These are phyloP conservation scores for Babjeviella inositovora DNA, from an alignment of 805 yeast genomes.

Conservation along the genomic window DNA sequence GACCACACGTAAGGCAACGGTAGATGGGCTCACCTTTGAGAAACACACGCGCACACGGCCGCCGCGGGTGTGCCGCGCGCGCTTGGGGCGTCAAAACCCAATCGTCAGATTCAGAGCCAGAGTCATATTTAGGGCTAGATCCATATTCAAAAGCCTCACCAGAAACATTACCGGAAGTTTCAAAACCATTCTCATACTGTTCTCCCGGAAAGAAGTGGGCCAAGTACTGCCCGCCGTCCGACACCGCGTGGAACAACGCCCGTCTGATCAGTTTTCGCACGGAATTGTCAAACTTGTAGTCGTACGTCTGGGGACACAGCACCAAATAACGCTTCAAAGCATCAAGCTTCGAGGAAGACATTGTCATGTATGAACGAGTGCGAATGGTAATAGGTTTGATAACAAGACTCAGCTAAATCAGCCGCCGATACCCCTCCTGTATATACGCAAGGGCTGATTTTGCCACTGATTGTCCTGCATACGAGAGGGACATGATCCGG, in stretches of 20 bases:
- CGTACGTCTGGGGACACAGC: conserved; percentile 15
- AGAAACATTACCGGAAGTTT: not conserved
- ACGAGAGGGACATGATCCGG: too few species aligned
- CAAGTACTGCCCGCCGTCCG: conserved; percentile 21
- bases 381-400: too few species aligned
- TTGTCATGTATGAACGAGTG: too few species aligned
- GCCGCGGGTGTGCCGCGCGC: conserved; percentile 29
- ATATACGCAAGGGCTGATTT: too few species aligned
- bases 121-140: conserved; percentile 2
- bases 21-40: conserved; percentile 71
- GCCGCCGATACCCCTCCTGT: too few species aligned
- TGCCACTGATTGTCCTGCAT: too few species aligned
- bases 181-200: too few species aligned
- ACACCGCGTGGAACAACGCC: conserved; percentile 23
- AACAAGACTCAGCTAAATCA: too few species aligned
- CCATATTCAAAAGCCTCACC: not conserved
- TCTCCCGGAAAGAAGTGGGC: conserved; percentile 20
- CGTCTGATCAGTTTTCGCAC: conserved; percentile 17
- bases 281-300: conserved; percentile 12
- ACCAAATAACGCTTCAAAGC: conserved; percentile 16
- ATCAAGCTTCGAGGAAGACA: conserved; percentile 8
- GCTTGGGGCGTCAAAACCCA: conserved; percentile 2
- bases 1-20: conserved; percentile 60
- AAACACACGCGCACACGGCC: conserved; percentile 65
- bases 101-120: conserved; percentile 7